phyloP scores from a whole-genome alignment of 2,329 filamentous ascomycete species.

The Diaporthe helianthi region DNA sequence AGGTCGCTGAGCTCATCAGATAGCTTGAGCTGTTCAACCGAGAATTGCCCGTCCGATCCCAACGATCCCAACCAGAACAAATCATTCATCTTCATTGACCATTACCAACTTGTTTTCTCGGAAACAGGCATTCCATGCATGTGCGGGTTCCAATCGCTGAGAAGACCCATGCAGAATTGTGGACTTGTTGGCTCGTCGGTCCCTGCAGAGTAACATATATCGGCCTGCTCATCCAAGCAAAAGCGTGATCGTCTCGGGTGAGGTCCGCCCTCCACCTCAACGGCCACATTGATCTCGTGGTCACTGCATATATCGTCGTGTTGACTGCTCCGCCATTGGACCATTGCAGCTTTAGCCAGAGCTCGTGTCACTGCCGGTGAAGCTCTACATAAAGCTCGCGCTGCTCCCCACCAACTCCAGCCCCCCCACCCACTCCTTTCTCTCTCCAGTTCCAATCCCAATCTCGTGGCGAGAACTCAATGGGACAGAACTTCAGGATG shows the following conservation, averaged over 20 bases:
- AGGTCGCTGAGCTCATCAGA: too few species aligned
- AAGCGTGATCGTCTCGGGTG: constrained; percentile 14
- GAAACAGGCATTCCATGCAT: constrained; percentile 3
- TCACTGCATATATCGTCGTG: background rate
- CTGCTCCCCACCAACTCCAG: background rate
- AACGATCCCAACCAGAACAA: background rate
- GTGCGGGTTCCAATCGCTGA: background rate
- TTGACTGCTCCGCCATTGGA: background rate
- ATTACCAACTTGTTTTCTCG: background rate
- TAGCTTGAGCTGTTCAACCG: constrained; percentile 2
- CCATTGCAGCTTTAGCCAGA: constrained; percentile 9
- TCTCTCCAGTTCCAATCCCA: background rate
- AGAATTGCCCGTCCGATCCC: constrained; percentile 4
- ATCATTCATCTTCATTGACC: background rate
- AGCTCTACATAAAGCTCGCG: background rate
- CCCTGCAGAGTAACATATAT: constrained; percentile 27
- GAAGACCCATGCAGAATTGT: constrained; percentile 8
- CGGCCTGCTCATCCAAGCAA: constrained; percentile 10
- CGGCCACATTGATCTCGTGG: background rate
- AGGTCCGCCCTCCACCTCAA: background rate
- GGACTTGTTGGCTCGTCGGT: background rate
- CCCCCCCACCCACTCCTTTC: background rate
- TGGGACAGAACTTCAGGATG: constrained; percentile 34
- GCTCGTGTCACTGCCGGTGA: constrained; percentile 2
- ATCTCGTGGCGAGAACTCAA: background rate